These are phyloP conservation scores for Fusarium albidum DNA, from an alignment of 2,329 filamentous ascomycete species.

Conservation along the genomic window DNA sequence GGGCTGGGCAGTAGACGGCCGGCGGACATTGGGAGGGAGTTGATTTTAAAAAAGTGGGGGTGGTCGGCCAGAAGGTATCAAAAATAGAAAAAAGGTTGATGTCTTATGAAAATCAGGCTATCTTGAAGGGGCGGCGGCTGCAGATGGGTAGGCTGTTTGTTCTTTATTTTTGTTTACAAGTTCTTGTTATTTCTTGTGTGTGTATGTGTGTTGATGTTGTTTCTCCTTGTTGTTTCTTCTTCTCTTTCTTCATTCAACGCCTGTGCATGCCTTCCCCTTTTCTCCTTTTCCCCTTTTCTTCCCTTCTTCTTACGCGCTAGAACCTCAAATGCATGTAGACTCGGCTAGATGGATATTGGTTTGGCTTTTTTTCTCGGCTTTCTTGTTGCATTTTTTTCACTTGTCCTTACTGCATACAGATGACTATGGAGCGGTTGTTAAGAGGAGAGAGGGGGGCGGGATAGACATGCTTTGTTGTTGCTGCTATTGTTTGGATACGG, in stretches of 20 bases:
- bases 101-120: constrained; percentile 1
- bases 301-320: constrained; percentile 13
- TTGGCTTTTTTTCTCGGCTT: neutral
- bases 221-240: neutral
- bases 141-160: too few relatives aligned
- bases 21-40: neutral
- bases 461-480: constrained; percentile 18
- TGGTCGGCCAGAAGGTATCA: neutral
- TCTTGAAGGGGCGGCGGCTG: neutral
- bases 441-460: neutral
- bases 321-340: constrained; percentile 15
- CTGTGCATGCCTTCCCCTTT: constrained; percentile 1
- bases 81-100: neutral
- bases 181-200: neutral
- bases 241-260: constrained; percentile 7
- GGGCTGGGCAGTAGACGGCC: neutral
- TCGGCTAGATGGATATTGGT: neutral
- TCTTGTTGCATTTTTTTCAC: neutral
- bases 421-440: constrained; percentile 2
- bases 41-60: neutral
- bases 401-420: constrained; percentile 9
- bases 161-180: constrained; percentile 2
- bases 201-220: constrained; percentile 6
- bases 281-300: neutral
- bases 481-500: neutral